Percentiles rank a stretch among this genome's conserved stretches.
Conservation (phyloP, 148 eudicot genomes). For the Chenopodium quinoa region DNA sequence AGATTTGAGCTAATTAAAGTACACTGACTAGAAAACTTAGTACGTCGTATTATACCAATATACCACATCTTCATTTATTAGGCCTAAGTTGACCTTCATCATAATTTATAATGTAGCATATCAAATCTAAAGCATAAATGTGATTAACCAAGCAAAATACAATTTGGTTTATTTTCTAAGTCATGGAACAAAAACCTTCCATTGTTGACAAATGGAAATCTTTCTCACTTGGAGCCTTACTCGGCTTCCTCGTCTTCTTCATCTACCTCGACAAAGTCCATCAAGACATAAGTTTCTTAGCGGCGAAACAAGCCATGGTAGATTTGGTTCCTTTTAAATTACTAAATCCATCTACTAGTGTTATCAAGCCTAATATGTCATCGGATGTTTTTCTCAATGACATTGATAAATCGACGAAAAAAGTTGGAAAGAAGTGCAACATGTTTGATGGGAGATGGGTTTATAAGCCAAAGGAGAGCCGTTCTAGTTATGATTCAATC, state of each 20-base stretch:
- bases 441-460: conserved; percentile 10
- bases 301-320: neutral
- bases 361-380: neutral
- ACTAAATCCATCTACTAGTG: neutral
- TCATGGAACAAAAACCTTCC: neutral
- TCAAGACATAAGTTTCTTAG: neutral
- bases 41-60: too few species aligned
- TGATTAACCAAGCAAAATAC: too few species aligned
- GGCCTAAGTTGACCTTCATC: too few species aligned
- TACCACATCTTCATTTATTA: too few species aligned
- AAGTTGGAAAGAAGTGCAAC: neutral
- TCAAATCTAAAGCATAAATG: too few species aligned
- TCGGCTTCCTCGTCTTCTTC: neutral
- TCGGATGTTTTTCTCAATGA: neutral
- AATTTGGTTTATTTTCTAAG: neutral
- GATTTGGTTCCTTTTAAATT: neutral
- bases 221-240: neutral
- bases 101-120: too few species aligned
- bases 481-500: neutral
- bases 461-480: neutral
- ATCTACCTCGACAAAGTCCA: neutral
- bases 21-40: too few species aligned
- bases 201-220: neutral
- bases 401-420: neutral
- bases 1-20: too few species aligned